Base-by-base conservation (phyloP, 106 monocot species). In the Dactylorhiza incarnata region DNA sequence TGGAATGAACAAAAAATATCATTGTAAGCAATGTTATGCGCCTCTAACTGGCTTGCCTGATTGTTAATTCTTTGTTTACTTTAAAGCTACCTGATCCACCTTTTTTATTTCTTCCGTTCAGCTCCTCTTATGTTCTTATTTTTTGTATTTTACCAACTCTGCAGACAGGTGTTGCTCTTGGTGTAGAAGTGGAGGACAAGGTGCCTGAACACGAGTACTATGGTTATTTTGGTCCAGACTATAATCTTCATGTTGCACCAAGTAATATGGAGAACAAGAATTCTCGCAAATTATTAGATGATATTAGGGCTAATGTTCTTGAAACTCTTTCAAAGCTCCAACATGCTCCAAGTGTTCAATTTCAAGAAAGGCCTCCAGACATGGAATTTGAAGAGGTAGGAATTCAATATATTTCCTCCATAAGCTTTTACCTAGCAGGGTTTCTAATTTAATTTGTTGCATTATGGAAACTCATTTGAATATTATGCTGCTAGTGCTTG, bases 221-320 rank as follows among this genome's bases (percentile, higher is more conserved):
- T 44, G 83, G 70, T 23, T 83, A 83, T 68, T 83, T 83, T 75
- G 83, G 83, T 48, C 83, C 83, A 71, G 78, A 72, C 19, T 78
- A 72, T 59, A 78, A 16, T 45, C 52, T 78, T 58, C 72, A 78
- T 72, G 78, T 83, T 48, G 78, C 78, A 43, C 78, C 83, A 37
- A 83, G 83, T 75, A 83, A 83, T 50, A 83, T 83, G 83, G 83
- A 78, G 59, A 83, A 83, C 44, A 83, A 78, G 48, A 83, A 83
- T 75, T 69, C 83, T 14, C 66, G 67, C 10, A 52, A 78, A 44
- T n/a, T 54, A 43, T 75, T 83, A 48, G 75, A 83, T 74, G 75
- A 75, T 10, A 83, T 78, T 29, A 83, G 78, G 44, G 4, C 69
- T 29, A 70, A 74, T 46, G 69, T 78, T 37, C 74, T 83, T 44